These are phyloP conservation scores for Rhynchospora tenuis DNA, from an alignment of 176 grass and related monocot species.

Conservation along the genomic window DNA sequence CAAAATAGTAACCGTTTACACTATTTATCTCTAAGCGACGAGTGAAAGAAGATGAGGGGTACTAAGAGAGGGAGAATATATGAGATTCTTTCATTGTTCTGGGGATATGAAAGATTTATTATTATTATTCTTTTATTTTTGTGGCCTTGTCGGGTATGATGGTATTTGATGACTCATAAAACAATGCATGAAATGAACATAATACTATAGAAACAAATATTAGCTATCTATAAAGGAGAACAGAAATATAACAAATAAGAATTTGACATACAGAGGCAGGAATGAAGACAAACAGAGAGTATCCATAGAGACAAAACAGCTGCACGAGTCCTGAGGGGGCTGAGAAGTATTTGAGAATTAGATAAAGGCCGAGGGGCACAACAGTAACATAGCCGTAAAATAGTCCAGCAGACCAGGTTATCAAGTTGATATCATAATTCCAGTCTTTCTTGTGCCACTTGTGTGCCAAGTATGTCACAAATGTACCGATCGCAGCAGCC, in stretches of 20 bases:
- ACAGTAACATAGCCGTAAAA: conserved; percentile 94
- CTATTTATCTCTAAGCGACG: not conserved
- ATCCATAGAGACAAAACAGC: conserved; percentile 92
- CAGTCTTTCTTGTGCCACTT: conserved; percentile 97
- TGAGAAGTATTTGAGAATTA: conserved; percentile 97
- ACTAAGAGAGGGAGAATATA: not conserved
- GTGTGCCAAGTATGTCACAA: conserved; percentile 94
- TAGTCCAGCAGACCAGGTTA: conserved; percentile 97
- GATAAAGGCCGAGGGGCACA: conserved; percentile 85
- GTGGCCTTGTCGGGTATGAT: not conserved
- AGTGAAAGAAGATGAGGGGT: not conserved
- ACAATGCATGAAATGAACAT: not conserved
- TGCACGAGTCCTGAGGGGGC: conserved; percentile 89
- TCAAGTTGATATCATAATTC: conserved; percentile 95
- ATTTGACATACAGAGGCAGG: conserved; percentile 66
- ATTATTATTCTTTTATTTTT: too few relatives aligned
- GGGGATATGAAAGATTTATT: not conserved
- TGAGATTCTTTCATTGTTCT: not conserved
- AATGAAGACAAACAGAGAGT: conserved; percentile 96
- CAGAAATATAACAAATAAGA: not conserved
- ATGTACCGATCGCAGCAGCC: conserved; percentile 90
- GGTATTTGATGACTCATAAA: not conserved
- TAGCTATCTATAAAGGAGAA: not conserved
- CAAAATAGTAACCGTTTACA: not conserved
- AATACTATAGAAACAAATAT: not conserved